phyloP scores from a whole-genome alignment of 2,329 filamentous ascomycete species.

The Clarireedia paspali region DNA sequence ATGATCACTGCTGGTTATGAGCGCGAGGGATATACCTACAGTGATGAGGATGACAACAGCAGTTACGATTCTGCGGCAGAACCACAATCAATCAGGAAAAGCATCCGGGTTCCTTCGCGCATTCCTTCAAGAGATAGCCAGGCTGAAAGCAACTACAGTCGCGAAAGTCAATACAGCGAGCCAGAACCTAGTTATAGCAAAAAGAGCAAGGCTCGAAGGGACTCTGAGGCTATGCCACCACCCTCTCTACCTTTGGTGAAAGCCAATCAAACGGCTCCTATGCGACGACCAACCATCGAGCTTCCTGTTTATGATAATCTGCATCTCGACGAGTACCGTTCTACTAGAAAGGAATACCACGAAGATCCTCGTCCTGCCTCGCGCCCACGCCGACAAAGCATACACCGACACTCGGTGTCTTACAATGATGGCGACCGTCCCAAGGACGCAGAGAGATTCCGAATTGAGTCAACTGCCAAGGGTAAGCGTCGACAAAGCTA shows the following conservation, averaged over 20 bases:
- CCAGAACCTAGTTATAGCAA: background rate
- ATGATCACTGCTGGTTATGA: constrained; percentile 6
- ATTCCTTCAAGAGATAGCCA: constrained; percentile 1
- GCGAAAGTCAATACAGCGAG: constrained; percentile 7
- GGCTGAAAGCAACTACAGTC: constrained; percentile 2
- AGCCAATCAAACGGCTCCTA: background rate
- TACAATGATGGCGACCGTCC: constrained; percentile 20
- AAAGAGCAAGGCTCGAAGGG: constrained; percentile 13
- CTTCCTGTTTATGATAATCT: constrained; percentile 1
- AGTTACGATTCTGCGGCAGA: constrained; percentile 2
- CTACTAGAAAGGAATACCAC: background rate
- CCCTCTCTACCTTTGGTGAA: constrained; percentile 11
- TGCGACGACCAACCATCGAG: constrained; percentile 2
- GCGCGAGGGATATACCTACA: background rate
- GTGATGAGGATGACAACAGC: constrained; percentile 4
- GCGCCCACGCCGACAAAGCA: constrained; percentile 20
- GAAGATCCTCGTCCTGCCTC: constrained; percentile 4
- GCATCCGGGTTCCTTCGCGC: constrained; percentile 5
- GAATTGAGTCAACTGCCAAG: constrained; percentile 22
- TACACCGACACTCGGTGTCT: constrained; percentile 22
- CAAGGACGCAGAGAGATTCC: constrained; percentile 11
- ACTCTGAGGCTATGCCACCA: constrained; percentile 24
- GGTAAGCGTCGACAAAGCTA: constrained; percentile 23
- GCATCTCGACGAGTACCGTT: background rate
- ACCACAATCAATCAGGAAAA: background rate